Base-by-base conservation (phyloP, 805 yeast species). In the Candida chauliodis region DNA sequence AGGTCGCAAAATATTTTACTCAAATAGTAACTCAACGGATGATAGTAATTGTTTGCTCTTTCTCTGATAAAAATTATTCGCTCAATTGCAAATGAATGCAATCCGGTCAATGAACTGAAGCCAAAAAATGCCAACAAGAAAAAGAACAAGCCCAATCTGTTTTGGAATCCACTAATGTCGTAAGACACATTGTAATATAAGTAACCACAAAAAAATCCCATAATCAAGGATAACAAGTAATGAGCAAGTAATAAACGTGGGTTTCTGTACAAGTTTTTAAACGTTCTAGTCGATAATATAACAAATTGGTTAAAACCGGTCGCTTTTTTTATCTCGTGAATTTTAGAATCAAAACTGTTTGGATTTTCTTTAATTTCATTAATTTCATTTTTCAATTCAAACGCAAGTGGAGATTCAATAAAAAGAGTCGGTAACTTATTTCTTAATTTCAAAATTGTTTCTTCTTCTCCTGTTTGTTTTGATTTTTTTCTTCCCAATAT, bases 141-240 rank as follows among this genome's bases (percentile, higher is more conserved):
- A 69, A 93, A 91, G 61, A 93, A 93, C 43, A 93, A 68, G 0
- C 99, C 99, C 47, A 93, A 71, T 50, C 99, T 74, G 61, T 93
- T 93, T 59, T 93, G 99, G 69, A 93, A 93, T 0, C 99, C 99
- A 52, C 95, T 81, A 39, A 93, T 91, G 57, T 91, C 96, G 55
- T 88, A 84, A 29, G 80, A 69, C 18, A 91, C 80, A 52, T 88
- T 73, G 62, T 81, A 91, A 59, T 93, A 93, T 28, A 93, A 68
- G 35, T 76, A 76, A 0, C 98, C 96, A 60, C 96, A 81, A 61
- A 91, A 84, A 3, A 80, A 53, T 1, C 95, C 96, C 59, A 91
- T 77, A 11, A 81, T 57, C 7, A 86, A 60, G 0, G 96, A 82
- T 43, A 91, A 68, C 2, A 83, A 66, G 53, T 91, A 91, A 52